Evolutionary conservation across 164 flowering plant genomes (phyloP).

Genomic region (Paratinospora sagittata): DNA sequence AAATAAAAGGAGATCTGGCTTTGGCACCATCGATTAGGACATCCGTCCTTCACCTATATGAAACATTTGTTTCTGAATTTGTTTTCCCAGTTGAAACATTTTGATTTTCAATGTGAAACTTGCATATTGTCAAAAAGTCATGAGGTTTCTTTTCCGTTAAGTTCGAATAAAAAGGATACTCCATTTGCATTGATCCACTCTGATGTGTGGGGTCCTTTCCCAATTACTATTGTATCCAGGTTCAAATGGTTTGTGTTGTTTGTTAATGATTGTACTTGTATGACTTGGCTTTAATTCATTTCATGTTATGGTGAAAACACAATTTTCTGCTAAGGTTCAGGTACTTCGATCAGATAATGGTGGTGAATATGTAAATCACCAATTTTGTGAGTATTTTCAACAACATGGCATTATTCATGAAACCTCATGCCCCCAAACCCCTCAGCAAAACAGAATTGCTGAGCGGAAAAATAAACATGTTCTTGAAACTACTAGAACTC

Average conservation of each 20-base stretch:
- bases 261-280: conserved; percentile 5
- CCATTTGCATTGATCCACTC: background rate
- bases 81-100: too few species aligned
- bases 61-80: too few species aligned
- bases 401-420: too few species aligned
- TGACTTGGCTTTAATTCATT: conserved; percentile 1
- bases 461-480: too few species aligned
- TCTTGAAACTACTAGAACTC: background rate
- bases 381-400: too few species aligned
- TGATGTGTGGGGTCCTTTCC: conserved; percentile 5
- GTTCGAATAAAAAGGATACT: background rate
- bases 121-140: too few species aligned
- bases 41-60: background rate
- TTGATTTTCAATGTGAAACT: too few species aligned
- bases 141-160: too few species aligned
- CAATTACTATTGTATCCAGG: background rate
- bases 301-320: background rate
- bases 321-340: background rate
- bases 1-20: background rate
- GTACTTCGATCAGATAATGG: background rate
- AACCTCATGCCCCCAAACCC: too few species aligned
- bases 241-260: background rate
- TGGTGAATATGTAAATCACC: background rate
- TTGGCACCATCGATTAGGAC: background rate
- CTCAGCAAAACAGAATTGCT: too few species aligned